Base-by-base conservation (phyloP, 2,329 filamentous ascomycete genomes). In the Phialemonium atrogriseum region DNA sequence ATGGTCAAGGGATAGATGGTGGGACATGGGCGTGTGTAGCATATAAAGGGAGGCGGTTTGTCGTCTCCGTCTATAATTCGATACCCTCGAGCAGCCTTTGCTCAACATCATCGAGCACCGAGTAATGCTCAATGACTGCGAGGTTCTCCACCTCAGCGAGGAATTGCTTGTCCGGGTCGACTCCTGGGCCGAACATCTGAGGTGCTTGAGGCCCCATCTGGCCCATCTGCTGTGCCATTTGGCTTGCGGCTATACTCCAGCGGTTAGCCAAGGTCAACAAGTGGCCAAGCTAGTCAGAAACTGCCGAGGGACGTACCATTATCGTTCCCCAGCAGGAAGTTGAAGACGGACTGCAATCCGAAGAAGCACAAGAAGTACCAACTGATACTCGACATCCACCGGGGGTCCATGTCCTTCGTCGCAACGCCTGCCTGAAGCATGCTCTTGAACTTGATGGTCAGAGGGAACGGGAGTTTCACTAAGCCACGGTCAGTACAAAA, bases 311-410 rank as follows among this genome's bases (percentile, higher is more conserved):
- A 63, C 79, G 57, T 68, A 95, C 88, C 80, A 58, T 96, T 96
- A 50, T 98, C 93, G 56, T 83, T 94, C 7, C 91, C 91, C 10
- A 98, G 72, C 30, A 98, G 80, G 56, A 95, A 96, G 52, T 91
- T 94, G 58, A 98, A 98, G 36, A 98, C 88, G 33, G 89, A 86
- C 58, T 96, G 89, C 36, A 98, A 68, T 27, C 93, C 91, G 55
- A 98, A 96, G 42, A 98, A 79, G 51, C 93, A 96, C 44, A 98
- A 65, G 54, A 98, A 96, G 66, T 98, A 98, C 88, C 91, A 98
- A 38, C 87, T 94, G 58, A 98, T 79, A 59, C 87, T 94, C 1
- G 88, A 95, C 62, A 98, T 94, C 91, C 91, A 98, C 59, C 89
- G 76, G 9, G 94, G 91, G 53, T 98, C 93, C 64, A 98, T 80